Evolutionary conservation across 2,329 filamentous ascomycete genomes (phyloP).

Genomic region (Gaeumannomyces sp.): DNA sequence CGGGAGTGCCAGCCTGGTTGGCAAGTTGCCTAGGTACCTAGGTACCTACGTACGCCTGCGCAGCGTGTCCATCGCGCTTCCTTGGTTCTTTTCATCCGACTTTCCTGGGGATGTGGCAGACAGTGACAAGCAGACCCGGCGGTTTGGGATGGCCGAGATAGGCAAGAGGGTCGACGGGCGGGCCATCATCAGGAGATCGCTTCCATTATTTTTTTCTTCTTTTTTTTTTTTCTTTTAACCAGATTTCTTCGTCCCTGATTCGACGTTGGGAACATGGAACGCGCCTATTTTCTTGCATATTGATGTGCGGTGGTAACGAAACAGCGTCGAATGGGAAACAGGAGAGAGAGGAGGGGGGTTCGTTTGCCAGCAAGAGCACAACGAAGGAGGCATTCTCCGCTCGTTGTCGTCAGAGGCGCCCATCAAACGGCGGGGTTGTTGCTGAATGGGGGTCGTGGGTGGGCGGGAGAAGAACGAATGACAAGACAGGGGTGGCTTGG

Average conservation of each 20-base stretch:
- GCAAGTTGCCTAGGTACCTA: too few species aligned
- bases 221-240: too few species aligned
- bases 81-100: background rate
- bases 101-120: background rate
- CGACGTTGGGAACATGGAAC: background rate
- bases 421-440: background rate
- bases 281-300: too few species aligned
- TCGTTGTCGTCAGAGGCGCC: background rate
- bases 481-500: background rate
- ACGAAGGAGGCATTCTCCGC: too few species aligned
- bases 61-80: background rate
- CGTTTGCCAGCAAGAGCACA: background rate
- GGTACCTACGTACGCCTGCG: too few species aligned
- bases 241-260: background rate
- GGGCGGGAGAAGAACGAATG: background rate
- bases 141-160: background rate
- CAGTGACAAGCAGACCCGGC: background rate
- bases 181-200: too few species aligned
- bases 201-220: too few species aligned
- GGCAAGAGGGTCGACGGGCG: background rate
- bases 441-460: too few species aligned
- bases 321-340: background rate
- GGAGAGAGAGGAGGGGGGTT: background rate
- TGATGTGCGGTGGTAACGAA: background rate
- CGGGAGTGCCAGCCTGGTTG: too few species aligned